Base-by-base conservation (phyloP, 129 eudicot genomes). In the Solidago caesia region DNA sequence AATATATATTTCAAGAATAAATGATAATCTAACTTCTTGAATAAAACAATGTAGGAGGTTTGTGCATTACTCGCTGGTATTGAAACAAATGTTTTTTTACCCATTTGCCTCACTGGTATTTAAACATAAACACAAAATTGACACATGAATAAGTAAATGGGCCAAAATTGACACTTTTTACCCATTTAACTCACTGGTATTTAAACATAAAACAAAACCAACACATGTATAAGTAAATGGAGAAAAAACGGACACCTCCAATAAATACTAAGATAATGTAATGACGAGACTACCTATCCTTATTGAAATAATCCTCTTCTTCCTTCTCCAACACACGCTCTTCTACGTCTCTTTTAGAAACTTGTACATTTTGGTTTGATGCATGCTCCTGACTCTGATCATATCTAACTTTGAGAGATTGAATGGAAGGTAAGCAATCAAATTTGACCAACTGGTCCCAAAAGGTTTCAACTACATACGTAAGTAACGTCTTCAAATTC, bases 271-370 rank as follows among this genome's bases (percentile, higher is more conserved):
- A 27, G 39, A 69, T 10, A 45, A 33, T 7, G n/a, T 57, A 77
- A 45, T 47, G 44, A 45, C n/a, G 11, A 79, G 6, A 12, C 39
- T 59, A 90, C 98, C 98, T 94, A 62, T 88, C 96, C 75, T 85
- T 92, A n/a, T 90, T 94, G 75, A 94, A 94, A 77, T 94, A 94
- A 51, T 90, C 97, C 77, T 90, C 97, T 82, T 94, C 98, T 77
- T 94, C 98, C 79, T 94, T 94, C 84, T 94, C 98, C 83, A 88
- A 68, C 45, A 85, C 97, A 57, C 93, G 96, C 44, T 90, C 97
- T 58, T 91, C 98, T 58, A 81, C 72, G 53, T 86, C 87, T 82
- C 87, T 94, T 82, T 97, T 84, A 33, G 96, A 75, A 75, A 87
- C 93, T 60, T 63, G 66, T 39, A 76, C 75, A 66, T 57, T 80